phyloP scores from a whole-genome alignment of 176 grass and related monocot species.

The Avena eriantha region DNA sequence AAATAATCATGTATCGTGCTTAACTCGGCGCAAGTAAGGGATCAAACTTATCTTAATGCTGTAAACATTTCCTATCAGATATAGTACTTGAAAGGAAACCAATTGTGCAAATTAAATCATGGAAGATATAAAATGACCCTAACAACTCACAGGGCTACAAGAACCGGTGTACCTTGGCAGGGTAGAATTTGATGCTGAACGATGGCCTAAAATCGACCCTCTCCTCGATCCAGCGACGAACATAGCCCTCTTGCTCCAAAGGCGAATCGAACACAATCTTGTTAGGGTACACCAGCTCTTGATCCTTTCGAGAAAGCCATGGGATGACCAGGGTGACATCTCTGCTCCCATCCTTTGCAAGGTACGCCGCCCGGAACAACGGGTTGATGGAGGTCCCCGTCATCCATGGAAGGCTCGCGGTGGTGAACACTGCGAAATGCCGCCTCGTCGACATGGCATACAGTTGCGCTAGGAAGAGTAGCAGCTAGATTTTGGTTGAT shows the following conservation, averaged over 20 bases:
- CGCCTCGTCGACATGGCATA: slow-evolving; percentile 57
- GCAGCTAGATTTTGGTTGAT: too few species aligned
- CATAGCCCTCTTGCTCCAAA: slow-evolving; percentile 75
- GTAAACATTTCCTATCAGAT: background rate
- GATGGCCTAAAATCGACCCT: slow-evolving; percentile 61
- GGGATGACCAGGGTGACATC: slow-evolving; percentile 89
- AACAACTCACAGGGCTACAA: background rate
- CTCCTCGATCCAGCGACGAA: slow-evolving; percentile 79
- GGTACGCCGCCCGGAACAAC: slow-evolving; percentile 71
- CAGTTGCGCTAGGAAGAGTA: too few species aligned
- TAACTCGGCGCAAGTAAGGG: slow-evolving; percentile 25
- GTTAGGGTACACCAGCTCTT: slow-evolving; percentile 84
- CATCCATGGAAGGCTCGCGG: slow-evolving; percentile 94
- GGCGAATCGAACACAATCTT: slow-evolving; percentile 63
- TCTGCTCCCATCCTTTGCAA: slow-evolving; percentile 62
- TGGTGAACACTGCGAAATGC: slow-evolving; percentile 92
- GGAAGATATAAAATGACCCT: background rate
- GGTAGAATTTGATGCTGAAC: slow-evolving; percentile 90
- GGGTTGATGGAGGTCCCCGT: slow-evolving; percentile 91
- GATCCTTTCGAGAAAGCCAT: slow-evolving; percentile 79
- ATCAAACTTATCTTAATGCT: background rate
- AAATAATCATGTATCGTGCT: background rate
- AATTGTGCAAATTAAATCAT: background rate
- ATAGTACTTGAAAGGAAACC: background rate
- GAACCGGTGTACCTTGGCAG: slow-evolving; percentile 64